Evolutionary conservation across 768 basidiomycete species (phyloP), one percentile per base, ranked within the genome.

Genomic region (Collybia sordida): DNA sequence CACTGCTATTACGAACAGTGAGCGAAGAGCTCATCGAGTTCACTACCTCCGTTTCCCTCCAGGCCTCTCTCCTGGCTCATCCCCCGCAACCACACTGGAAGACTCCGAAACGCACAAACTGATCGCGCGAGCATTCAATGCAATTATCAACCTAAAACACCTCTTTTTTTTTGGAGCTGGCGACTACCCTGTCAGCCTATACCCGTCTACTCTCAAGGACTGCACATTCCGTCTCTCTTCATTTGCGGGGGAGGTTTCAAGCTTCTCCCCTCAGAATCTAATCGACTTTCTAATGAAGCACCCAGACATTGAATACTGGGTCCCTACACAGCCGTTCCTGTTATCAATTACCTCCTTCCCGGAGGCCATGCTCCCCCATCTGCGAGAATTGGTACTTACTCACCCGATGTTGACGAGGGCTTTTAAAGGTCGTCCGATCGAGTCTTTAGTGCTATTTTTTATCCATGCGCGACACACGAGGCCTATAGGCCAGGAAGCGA

Each of bases 61-160:
- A 12, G 9, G 14, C 9, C 14, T 31, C 9, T 14, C 31, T 31
- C 11, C 31, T 14, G 9, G 14, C 9, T 31, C 9, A 31, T 12
- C 11, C 9, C 3, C 31, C 9, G 5, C 3, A 3, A 14, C 14
- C 3, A 4, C 3, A 14, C 14, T 12, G 6, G 31, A 31, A 3
- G 11, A 31, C n/a, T n/a, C n/a, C 11, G 31, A 31, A 12, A 31
- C 38, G 15, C 24, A 45, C 18, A 6, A 34, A 28, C 39, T 38
- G 2, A 45, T 45, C n/a, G 42, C 50, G 3, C n/a, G 12, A 1
- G 50, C 43, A 1, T 51, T 51, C 37, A 51, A 37, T 17, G 50
- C 50, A 7, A 51, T 51, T 28, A 38, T 51, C 22, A 51, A 51
- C 23, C 43, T 51, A 19, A 51, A 51, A 37, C 50, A 51, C 24